A percentile compares a stretch with the other conserved stretches of the same genome.
phyloP scores from a whole-genome alignment of 768 basidiomycete species.

The Kwoniella sp. region DNA sequence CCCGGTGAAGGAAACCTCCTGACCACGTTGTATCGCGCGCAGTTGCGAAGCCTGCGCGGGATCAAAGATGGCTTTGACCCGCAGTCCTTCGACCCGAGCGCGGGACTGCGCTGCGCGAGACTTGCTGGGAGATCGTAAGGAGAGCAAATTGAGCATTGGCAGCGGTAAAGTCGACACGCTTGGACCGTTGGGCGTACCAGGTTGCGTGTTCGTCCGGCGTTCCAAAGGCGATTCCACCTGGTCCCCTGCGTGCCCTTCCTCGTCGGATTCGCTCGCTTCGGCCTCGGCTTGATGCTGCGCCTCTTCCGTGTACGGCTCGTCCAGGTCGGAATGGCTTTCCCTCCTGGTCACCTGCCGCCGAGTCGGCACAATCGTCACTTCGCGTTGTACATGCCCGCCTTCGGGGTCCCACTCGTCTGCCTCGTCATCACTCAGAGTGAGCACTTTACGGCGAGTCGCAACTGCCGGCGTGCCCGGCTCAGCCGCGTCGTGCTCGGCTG shows the following conservation, averaged over 20 bases:
- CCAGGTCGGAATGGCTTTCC: background rate
- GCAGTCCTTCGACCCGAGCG: constrained; percentile 18
- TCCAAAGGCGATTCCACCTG: background rate
- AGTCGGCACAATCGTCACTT: constrained; percentile 31
- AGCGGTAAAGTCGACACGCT: constrained; percentile 7
- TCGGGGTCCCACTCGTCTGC: constrained; percentile 31
- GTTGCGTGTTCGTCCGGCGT: background rate
- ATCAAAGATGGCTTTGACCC: constrained; percentile 34
- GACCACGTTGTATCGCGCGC: constrained; percentile 27
- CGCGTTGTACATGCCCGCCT: constrained; percentile 7
- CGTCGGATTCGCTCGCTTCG: background rate
- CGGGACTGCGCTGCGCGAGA: background rate
- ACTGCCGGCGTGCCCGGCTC: too few relatives aligned
- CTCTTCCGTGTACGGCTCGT: background rate
- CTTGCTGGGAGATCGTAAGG: constrained; percentile 19
- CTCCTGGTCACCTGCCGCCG: constrained; percentile 5
- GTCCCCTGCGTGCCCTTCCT: constrained; percentile 11
- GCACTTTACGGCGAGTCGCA: constrained; percentile 12
- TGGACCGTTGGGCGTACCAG: background rate
- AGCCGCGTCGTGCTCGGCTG: too few relatives aligned
- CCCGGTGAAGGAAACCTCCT: constrained; percentile 27
- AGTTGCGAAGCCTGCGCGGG: constrained; percentile 15
- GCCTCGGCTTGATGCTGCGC: background rate
- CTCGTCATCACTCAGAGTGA: constrained; percentile 30
- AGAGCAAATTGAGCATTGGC: constrained; percentile 20